These are phyloP conservation scores for Cercophora samala DNA, from an alignment of 495 filamentous ascomycete species.

Conservation along the genomic window DNA sequence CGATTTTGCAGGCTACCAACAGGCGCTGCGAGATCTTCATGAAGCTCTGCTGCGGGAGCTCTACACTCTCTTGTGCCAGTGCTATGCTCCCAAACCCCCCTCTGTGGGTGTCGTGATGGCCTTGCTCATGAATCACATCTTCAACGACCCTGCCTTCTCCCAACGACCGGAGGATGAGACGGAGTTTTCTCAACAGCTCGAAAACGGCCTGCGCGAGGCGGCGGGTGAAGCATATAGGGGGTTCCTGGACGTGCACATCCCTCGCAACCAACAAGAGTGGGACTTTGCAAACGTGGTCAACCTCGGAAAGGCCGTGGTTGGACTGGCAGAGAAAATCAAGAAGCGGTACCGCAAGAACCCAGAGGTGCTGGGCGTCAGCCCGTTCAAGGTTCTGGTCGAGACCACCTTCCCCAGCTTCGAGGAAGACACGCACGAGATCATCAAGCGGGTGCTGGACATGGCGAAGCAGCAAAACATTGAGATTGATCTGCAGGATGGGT, in stretches of 20 bases:
- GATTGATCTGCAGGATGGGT: slow-evolving; percentile 83
- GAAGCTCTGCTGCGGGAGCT: slow-evolving; percentile 84
- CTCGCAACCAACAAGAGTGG: slow-evolving; percentile 72
- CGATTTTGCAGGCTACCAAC: slow-evolving; percentile 72
- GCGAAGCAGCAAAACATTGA: slow-evolving; percentile 66
- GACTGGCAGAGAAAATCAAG: slow-evolving; percentile 77
- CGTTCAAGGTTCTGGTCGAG: slow-evolving; percentile 72
- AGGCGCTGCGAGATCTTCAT: slow-evolving; percentile 69
- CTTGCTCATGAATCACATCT: slow-evolving; percentile 79
- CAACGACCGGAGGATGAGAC: slow-evolving; percentile 63
- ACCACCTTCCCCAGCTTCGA: slow-evolving; percentile 87
- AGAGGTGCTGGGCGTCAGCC: slow-evolving; percentile 86
- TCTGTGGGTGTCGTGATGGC: slow-evolving; percentile 75
- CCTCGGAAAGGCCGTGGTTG: slow-evolving; percentile 78
- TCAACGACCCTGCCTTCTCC: slow-evolving; percentile 70
- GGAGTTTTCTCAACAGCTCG: slow-evolving; percentile 65
- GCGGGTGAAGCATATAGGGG: slow-evolving; percentile 71
- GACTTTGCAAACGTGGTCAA: slow-evolving; percentile 82
- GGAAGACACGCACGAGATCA: slow-evolving; percentile 77
- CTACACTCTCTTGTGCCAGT: slow-evolving; percentile 79
- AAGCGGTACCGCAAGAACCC: slow-evolving; percentile 89
- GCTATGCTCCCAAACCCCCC: slow-evolving; percentile 83
- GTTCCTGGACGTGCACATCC: slow-evolving; percentile 68
- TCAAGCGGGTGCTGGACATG: slow-evolving; percentile 71
- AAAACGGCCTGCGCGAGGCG: slow-evolving; percentile 66